Conservation (phyloP, 176 grass and related monocot genomes). For the Carex scoparia region DNA sequence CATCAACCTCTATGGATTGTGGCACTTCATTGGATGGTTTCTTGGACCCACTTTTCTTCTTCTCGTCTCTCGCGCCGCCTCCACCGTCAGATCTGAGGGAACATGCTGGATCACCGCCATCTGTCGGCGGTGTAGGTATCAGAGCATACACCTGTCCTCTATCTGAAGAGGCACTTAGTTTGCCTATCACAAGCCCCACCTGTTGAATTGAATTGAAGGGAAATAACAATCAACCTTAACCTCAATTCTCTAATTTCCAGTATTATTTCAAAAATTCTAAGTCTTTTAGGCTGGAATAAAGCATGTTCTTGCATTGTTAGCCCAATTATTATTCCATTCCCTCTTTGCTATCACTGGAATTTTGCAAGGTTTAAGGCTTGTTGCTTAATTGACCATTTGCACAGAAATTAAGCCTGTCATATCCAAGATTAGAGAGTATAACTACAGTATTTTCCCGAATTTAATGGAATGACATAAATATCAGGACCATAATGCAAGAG, state of each 20-base stretch:
- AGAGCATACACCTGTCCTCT: constrained; percentile 73
- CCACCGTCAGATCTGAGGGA: constrained; percentile 42
- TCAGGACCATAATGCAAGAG: not conserved
- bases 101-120: constrained; percentile 52
- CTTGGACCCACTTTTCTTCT: constrained; percentile 37
- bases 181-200: constrained; percentile 82
- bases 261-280: not conserved
- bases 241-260: not conserved
- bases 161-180: constrained; percentile 64
- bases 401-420: not conserved
- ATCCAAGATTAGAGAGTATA: not conserved
- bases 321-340: not conserved
- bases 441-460: not conserved
- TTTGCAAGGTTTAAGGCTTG: not conserved
- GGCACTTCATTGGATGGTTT: constrained; percentile 31
- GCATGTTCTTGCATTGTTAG: not conserved
- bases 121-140: constrained; percentile 79
- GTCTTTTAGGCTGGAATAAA: not conserved
- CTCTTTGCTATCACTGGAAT: not conserved
- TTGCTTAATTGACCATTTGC: not conserved
- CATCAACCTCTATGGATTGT: constrained; percentile 51
- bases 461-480: not conserved
- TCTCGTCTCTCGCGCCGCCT: constrained; percentile 20
- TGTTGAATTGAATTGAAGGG: constrained; percentile 10
- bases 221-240: not conserved